These are phyloP conservation scores for Noccaea bulbosa DNA, from an alignment of 345 rosid genomes.

Conservation along the genomic window DNA sequence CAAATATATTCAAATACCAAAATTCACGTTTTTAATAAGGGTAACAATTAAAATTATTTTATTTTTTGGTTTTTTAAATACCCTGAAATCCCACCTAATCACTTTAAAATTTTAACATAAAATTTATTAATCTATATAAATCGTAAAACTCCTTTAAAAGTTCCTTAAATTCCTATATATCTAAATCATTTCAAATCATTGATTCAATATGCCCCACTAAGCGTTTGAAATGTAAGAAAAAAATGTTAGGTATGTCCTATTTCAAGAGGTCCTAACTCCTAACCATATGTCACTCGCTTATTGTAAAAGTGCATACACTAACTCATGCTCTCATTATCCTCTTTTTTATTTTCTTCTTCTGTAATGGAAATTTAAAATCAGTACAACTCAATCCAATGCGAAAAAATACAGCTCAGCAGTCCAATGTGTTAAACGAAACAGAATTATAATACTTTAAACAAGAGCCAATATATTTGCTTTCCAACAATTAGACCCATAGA, in stretches of 20 bases:
- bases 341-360: slow-evolving; percentile 31
- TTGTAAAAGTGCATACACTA: slow-evolving; percentile 36
- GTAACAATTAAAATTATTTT: too few species aligned
- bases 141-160: too few species aligned
- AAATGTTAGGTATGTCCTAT: slow-evolving; percentile 39
- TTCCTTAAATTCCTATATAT: too few species aligned
- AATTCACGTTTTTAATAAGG: too few species aligned
- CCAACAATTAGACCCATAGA: slow-evolving; percentile 16
- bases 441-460: slow-evolving; percentile 5
- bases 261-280: slow-evolving; percentile 16
- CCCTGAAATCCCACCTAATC: too few species aligned
- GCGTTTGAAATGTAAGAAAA: slow-evolving; percentile 1
- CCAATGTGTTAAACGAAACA: neutral
- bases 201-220: too few species aligned
- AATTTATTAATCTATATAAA: too few species aligned
- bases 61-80: too few species aligned
- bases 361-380: slow-evolving; percentile 12
- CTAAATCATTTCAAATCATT: too few species aligned
- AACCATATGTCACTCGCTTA: slow-evolving; percentile 37
- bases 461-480: slow-evolving; percentile 27
- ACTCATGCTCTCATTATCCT: slow-evolving; percentile 36
- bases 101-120: too few species aligned
- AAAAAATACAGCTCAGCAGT: slow-evolving; percentile 17
- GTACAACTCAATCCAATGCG: neutral
- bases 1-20: too few species aligned